A percentile compares a stretch with the other conserved stretches of the same genome.
Evolutionary conservation across 2,329 filamentous ascomycete genomes (phyloP).

Genomic region (Trichoderma citrinoviride): DNA sequence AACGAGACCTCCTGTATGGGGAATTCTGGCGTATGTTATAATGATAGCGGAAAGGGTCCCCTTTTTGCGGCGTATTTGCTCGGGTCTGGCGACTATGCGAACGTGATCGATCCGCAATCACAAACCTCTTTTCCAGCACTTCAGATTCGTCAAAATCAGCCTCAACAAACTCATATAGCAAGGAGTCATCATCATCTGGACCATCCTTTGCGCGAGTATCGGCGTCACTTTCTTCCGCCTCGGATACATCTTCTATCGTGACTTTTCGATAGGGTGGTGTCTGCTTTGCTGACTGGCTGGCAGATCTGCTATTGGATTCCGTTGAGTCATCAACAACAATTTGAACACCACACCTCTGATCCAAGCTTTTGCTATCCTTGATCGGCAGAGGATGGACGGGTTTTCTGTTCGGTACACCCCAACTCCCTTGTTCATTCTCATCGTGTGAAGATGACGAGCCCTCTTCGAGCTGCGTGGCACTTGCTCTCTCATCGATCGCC

Average conservation of each 20-base stretch:
- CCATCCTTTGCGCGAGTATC: not conserved
- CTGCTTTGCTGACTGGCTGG: not conserved
- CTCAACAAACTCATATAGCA: not conserved
- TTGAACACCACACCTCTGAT: not conserved
- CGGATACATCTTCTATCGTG: not conserved
- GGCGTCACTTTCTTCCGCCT: not conserved
- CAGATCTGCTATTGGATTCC: not conserved
- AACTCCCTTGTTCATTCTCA: too few relatives aligned
- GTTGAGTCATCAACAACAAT: too few relatives aligned
- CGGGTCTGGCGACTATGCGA: fast-evolving
- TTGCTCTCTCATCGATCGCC: too few relatives aligned
- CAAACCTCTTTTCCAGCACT: not conserved
- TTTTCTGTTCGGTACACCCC: too few relatives aligned
- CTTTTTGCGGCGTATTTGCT: not conserved
- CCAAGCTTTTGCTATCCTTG: not conserved
- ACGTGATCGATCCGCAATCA: fast-evolving
- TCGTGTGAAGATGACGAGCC: too few relatives aligned
- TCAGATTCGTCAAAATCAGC: not conserved
- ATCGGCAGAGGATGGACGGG: too few relatives aligned
- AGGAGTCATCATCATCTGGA: not conserved
- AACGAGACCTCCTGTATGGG: not conserved
- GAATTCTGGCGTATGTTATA: not conserved
- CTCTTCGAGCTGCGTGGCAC: too few relatives aligned
- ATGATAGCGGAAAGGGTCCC: not conserved
- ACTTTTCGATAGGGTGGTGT: not conserved